Percentiles rank a stretch among this genome's conserved stretches.
phyloP scores from a whole-genome alignment of 2,329 filamentous ascomycete genomes.

The Cercospora sp. region DNA sequence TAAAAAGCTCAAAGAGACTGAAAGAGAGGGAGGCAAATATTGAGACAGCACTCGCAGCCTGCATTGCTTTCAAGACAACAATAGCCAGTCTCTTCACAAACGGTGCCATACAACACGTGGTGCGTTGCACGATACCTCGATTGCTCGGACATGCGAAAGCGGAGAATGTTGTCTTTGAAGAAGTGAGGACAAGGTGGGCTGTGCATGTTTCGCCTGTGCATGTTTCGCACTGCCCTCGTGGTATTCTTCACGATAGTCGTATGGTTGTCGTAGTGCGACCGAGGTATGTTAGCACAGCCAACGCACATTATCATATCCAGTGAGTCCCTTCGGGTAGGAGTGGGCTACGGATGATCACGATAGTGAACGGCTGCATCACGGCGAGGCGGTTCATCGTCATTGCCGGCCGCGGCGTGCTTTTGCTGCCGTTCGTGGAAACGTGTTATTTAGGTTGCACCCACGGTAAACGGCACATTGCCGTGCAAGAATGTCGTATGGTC shows the following conservation, averaged over 20 bases:
- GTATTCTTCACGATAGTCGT: background rate
- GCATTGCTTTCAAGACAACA: background rate
- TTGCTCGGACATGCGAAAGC: background rate
- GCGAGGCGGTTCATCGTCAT: background rate
- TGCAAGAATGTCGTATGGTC: background rate
- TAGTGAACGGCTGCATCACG: background rate
- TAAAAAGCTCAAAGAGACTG: slow-evolving; percentile 2
- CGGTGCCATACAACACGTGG: slow-evolving; percentile 1
- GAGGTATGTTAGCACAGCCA: background rate
- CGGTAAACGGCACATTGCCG: background rate
- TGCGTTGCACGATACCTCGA: background rate
- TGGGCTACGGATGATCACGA: background rate
- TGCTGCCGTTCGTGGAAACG: background rate
- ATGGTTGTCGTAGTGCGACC: background rate
- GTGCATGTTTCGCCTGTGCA: background rate
- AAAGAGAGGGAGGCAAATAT: background rate
- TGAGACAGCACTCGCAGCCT: background rate
- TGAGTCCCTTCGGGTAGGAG: background rate
- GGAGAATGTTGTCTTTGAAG: background rate
- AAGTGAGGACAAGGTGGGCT: background rate
- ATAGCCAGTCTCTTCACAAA: slow-evolving; percentile 2
- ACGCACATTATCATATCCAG: background rate
- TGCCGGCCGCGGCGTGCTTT: background rate
- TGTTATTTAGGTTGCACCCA: background rate
- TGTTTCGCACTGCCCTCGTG: background rate